phyloP scores from a whole-genome alignment of 129 eudicot genomes.

The Flaveria trinervia region DNA sequence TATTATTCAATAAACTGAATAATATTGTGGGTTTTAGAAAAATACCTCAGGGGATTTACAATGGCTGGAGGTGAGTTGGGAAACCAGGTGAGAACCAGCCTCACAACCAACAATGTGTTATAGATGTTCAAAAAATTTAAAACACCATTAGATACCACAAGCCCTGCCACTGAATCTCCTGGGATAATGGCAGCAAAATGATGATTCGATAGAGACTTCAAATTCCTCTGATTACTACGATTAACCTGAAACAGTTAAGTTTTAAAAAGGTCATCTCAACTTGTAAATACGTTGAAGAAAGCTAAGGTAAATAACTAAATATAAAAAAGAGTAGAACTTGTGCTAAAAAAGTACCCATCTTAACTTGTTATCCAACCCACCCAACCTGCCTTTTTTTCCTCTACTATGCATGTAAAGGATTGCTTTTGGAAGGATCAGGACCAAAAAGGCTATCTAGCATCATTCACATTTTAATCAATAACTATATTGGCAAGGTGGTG shows the following conservation, averaged over 20 bases:
- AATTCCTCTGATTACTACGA: conserved; percentile 47
- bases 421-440: no score
- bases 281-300: no score
- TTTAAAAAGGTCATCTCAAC: background rate
- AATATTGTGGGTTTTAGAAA: background rate
- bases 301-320: no score
- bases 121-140: conserved; percentile 80
- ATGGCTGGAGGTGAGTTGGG: conserved; percentile 88
- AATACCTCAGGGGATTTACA: conserved; percentile 85
- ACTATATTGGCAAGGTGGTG: no score
- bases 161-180: conserved; percentile 62
- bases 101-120: conserved; percentile 77
- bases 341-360: background rate
- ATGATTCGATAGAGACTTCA: conserved; percentile 44
- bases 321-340: background rate
- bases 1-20: background rate
- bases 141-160: conserved; percentile 83
- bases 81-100: conserved; percentile 97
- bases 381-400: no score
- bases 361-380: background rate
- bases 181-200: conserved; percentile 91
- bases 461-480: no score
- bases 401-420: no score
- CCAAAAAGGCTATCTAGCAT: no score
- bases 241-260: conserved; percentile 48